Evolutionary conservation across 306 rosid genomes (phyloP), one percentile per base, ranked within the genome.

Genomic region (Sechiopsis laciniata): DNA sequence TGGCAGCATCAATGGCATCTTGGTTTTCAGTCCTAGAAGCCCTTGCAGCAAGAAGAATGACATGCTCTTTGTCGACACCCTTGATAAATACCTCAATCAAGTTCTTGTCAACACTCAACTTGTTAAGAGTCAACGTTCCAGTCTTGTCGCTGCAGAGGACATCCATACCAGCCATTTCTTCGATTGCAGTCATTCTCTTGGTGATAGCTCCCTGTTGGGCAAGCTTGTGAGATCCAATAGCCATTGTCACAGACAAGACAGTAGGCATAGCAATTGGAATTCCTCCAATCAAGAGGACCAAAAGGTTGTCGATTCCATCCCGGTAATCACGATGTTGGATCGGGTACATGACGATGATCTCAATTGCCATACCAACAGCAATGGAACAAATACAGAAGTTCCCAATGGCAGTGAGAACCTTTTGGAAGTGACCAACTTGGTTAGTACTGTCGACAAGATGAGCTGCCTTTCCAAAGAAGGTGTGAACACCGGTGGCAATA

Each of bases 181-280:
- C 99, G 66, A 94, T 94, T 75, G 99, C 99, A 50, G 99, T 94
- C 99, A 94, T 94, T 37, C 99, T 76, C 85, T 94, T 94, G 63
- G 99, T 94, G 83, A 94, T 94, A 26, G 99, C 99, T 71, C 99
- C 99, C 71, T 94, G 99, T 81, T 91, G 91, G 72, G 99, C 89
- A 50, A 94, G 88, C 86, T 89, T 85, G 84, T 94, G 99, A 71
- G 99, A 94, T 32, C 99, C 99, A 72, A 94, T 94, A 80, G 98
- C 98, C 96, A 94, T 94, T 15, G 98, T 94, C 62, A 94, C 98
- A 3, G 98, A 93, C 88, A 94, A 75, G 84, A 94, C 98, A 14
- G 98, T 94, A 5, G 98, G 98, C 98, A 94, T 94, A 71, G 99
- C 99, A 80, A 94, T 94, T 65, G 99, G 99, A 32, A 94, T 94